Base-by-base conservation (phyloP, 169 alveolate genomes). In the Plasmodium ovale region DNA sequence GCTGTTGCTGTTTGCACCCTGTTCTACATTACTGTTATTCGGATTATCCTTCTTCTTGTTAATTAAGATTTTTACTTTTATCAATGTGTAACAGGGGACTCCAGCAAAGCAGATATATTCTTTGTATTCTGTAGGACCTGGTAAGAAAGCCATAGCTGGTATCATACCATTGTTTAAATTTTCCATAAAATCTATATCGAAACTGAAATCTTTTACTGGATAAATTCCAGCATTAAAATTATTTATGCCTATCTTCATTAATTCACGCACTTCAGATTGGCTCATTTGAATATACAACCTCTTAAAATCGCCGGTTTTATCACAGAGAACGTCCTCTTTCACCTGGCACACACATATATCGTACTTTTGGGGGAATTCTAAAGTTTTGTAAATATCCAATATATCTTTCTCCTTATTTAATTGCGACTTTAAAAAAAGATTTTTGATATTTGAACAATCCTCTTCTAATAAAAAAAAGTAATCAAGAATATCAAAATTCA, bases 91-190 rank as follows among this genome's bases (percentile, higher is more conserved):
- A 64, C 88, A 77, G 27, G 74, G 51, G 21, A 77, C 7, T 47
- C 88, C 88, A 44, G 88, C n/a, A 60, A 77, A 31, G 12, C 88
- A 77, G 27, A 77, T 39, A 67, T 60, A 77, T 21, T 60, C 74
- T 19, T 77, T 77, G 54, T 77, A 77, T 77, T 33, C 69, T 14
- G 14, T 44, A 27, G 73, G 72, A 7, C 77, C 88, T n/a, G 88
- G 68, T 27, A 77, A 54, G 51, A 77, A 60, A 77, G 62, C 74
- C 49, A 60, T 54, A 19, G 59, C 88, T 37, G 71, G 88, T 3
- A 64, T 51, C 2, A 60, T 47, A 77, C 58, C 65, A 31, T 16
- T 14, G 25, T 77, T 14, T 77, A 77, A 53, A 39, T 44, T 16
- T 0, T 77, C 49, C 21, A 29, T 3, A 62, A 54, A 77, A 65